Percentiles rank a stretch among this genome's conserved stretches.
phyloP scores from a whole-genome alignment of 2,329 filamentous ascomycete genomes.

The Lachnum nothofagi region DNA sequence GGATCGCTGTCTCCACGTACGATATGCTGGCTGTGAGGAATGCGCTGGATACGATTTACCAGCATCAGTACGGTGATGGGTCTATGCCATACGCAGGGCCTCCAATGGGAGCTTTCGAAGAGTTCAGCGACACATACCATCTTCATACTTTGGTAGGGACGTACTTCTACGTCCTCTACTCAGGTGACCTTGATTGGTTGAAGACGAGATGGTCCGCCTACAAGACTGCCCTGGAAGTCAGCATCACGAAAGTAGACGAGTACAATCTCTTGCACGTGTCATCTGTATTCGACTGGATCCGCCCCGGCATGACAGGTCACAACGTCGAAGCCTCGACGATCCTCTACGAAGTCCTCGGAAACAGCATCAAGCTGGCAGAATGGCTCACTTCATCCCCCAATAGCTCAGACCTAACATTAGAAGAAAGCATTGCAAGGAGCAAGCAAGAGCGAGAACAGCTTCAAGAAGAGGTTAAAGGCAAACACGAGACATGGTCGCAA shows the following conservation, averaged over 20 bases:
- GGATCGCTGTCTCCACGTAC: conserved; percentile 51
- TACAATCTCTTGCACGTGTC: conserved; percentile 33
- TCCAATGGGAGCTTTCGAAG: conserved; percentile 40
- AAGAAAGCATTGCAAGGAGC: no score
- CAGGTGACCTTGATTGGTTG: conserved; percentile 49
- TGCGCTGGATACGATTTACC: conserved; percentile 45
- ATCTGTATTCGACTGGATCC: conserved; percentile 27
- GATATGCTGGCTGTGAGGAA: conserved; percentile 46
- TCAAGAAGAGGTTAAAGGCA: conserved; percentile 18
- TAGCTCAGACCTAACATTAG: no score
- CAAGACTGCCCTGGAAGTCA: conserved; percentile 40
- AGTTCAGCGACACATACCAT: conserved; percentile 53
- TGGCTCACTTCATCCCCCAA: no score
- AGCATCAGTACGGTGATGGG: conserved; percentile 36
- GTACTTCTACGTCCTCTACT: conserved; percentile 54
- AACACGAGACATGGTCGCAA: conserved; percentile 15
- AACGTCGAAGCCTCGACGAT: conserved; percentile 31
- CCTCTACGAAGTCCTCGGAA: conserved; percentile 28
- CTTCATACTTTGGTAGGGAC: conserved; percentile 54
- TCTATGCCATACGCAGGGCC: conserved; percentile 47
- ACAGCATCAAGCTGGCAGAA: conserved; percentile 41
- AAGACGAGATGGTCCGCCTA: conserved; percentile 46
- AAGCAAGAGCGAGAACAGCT: no score
- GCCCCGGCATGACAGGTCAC: conserved; percentile 30
- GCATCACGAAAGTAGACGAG: conserved; percentile 41